Evolutionary conservation across 257 asterid genomes (phyloP).

Genomic region (Gynochthodes officinalis): DNA sequence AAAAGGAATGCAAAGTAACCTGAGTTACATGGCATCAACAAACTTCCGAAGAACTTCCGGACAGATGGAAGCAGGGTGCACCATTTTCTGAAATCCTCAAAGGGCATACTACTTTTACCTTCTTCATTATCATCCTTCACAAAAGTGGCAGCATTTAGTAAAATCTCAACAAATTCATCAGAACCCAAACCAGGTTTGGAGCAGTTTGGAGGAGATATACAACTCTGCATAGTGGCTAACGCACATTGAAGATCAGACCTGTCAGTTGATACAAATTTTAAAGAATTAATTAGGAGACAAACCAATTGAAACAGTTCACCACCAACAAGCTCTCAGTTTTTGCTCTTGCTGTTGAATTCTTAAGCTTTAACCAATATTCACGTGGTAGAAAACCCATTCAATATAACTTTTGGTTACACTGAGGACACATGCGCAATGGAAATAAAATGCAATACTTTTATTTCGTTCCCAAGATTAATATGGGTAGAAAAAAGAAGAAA

Average conservation of each 20-base stretch:
- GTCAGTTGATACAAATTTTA: constrained; percentile 26
- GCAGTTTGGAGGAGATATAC: constrained; percentile 42
- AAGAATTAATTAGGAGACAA: constrained; percentile 12
- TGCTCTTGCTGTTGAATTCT: not conserved
- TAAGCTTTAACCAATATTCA: not conserved
- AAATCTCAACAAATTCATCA: constrained; percentile 41
- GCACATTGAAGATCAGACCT: constrained; percentile 83
- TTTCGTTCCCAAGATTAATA: not conserved
- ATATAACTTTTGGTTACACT: not conserved
- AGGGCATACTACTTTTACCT: constrained; percentile 45
- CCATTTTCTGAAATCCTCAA: constrained; percentile 77
- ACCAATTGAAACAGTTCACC: not conserved
- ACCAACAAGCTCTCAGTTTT: not conserved
- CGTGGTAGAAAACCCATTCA: not conserved
- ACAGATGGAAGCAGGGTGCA: constrained; percentile 75
- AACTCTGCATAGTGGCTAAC: constrained; percentile 55
- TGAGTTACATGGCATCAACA: constrained; percentile 63
- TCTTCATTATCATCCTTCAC: constrained; percentile 28
- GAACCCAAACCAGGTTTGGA: constrained; percentile 43
- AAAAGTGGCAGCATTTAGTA: constrained; percentile 50
- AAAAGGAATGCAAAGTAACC: constrained; percentile 35
- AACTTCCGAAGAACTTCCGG: constrained; percentile 69
- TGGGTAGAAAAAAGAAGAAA: not conserved
- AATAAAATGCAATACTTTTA: not conserved
- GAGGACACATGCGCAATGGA: not conserved